A percentile compares a stretch with the other conserved stretches of the same genome.
phyloP scores from a whole-genome alignment of 129 eudicot species.

The Scalesia atractyloides region DNA sequence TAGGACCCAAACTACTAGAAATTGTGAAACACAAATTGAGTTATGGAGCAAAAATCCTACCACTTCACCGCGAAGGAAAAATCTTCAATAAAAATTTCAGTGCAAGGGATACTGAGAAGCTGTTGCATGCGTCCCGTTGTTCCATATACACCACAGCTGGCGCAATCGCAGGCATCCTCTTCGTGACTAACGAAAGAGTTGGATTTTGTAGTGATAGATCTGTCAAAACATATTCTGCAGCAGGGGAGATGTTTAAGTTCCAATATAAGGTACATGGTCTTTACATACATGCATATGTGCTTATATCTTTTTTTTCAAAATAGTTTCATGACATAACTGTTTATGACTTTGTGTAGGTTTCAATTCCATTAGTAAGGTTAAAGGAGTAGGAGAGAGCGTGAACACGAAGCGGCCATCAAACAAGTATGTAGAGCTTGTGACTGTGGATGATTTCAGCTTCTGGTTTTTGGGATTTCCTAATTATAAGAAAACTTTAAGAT shows the following conservation, averaged over 20 bases:
- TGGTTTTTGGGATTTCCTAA: conserved; percentile 36
- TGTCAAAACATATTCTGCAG: conserved; percentile 40
- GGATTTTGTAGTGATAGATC: conserved; percentile 40
- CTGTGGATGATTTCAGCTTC: conserved; percentile 37
- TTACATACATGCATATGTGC: background rate
- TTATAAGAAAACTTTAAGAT: conserved; percentile 22
- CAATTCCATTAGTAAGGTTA: conserved; percentile 30
- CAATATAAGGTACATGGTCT: conserved; percentile 29
- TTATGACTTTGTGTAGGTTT: conserved; percentile 20
- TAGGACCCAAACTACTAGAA: conserved; percentile 38
- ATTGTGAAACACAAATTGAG: conserved; percentile 42
- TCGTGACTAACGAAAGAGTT: conserved; percentile 40
- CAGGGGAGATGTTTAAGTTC: conserved; percentile 33
- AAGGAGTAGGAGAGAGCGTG: conserved; percentile 20
- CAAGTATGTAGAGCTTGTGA: conserved; percentile 36
- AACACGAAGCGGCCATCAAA: conserved; percentile 29
- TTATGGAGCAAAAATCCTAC: conserved; percentile 39
- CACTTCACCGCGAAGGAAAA: conserved; percentile 25
- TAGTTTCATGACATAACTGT: background rate
- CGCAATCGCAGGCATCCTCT: conserved; percentile 43
- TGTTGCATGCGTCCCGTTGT: conserved; percentile 38
- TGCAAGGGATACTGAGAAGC: conserved; percentile 26
- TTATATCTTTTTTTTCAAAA: background rate
- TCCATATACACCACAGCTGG: conserved; percentile 42
- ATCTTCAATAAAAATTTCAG: conserved; percentile 35